Evolutionary conservation across 495 filamentous ascomycete genomes (phyloP).

Genomic region (Sporormia fimetaria): DNA sequence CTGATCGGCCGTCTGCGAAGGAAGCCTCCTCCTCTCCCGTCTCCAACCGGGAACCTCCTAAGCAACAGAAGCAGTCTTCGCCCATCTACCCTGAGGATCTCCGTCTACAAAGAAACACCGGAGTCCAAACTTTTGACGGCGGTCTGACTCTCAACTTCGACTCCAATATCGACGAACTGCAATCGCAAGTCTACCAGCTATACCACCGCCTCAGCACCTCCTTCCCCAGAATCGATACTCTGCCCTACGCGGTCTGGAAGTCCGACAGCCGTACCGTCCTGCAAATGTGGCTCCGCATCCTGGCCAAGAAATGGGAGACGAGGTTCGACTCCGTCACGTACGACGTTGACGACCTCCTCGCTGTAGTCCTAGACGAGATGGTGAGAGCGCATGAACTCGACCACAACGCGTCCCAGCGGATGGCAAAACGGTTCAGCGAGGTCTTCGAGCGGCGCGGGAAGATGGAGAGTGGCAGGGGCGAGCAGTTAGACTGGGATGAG

Average conservation of each 20-base stretch:
- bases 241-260: constrained; percentile 16
- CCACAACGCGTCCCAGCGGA: constrained; percentile 5
- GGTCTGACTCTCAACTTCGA: constrained; percentile 7
- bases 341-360: constrained; percentile 1
- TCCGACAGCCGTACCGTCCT: not conserved
- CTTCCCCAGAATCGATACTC: constrained; percentile 10
- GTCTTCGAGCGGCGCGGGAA: constrained; percentile 4
- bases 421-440: constrained; percentile 7
- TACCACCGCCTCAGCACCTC: constrained; percentile 4
- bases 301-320: constrained; percentile 9
- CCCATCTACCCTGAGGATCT: not conserved
- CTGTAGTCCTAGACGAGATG: constrained; percentile 14
- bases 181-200: constrained; percentile 8
- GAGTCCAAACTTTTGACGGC: not conserved
- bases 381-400: constrained; percentile 7
- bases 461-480: constrained; percentile 2
- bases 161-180: constrained; percentile 1
- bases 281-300: constrained; percentile 15
- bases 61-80: too few species aligned
- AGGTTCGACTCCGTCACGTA: constrained; percentile 6
- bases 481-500: constrained; percentile 7
- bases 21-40: not conserved
- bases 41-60: not conserved
- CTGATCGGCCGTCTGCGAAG: too few species aligned
- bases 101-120: not conserved